Base-by-base conservation (phyloP, 1,284 basidiomycete species). In the Tilletia horrida region DNA sequence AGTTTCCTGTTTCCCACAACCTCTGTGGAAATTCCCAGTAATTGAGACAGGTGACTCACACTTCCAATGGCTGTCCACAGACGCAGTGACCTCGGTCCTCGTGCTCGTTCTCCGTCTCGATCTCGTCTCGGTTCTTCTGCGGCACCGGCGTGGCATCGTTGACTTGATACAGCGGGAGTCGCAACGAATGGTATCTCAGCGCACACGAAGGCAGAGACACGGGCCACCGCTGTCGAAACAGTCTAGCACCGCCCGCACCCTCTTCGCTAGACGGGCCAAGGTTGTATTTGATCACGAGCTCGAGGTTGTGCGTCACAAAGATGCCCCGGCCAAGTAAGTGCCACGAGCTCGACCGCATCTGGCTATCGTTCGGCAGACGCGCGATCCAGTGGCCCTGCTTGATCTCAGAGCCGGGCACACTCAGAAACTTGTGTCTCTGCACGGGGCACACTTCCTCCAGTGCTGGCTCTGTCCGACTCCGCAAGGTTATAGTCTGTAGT, bases 71-170 rank as follows among this genome's bases (percentile, higher is more conserved):
- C 57, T 75, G 71, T n/a, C 73, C 73, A 52, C 73, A 75, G 0
- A 73, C 72, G 47, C 73, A 75, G 40, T 75, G 73, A 3, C 66
- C 68, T 43, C 69, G 43, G 6, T 72, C 72, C 29, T 70, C 69
- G 69, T 73, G 71, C 62, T 75, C 72, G 66, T 75, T 75, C 0
- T 69, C 70, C 3, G 68, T 66, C 70, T 70, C 70, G 40, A 71
- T 69, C 55, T 73, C 73, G 55, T 59, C 55, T 8, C 73, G 70
- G 35, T 71, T 69, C 18, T 69, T 27, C 44, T 66, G 69, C 16
- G 73, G 73, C 11, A 75, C 73, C 0, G 73, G 73, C 14, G 71
- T 69, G 57, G 73, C 70, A 42, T 75, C 73, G 25, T 71, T 69
- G 1, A 52, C 50, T 2, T 70, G 71, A 47, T 75, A 75, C 7